Percentiles rank a stretch among this genome's conserved stretches.
These are phyloP conservation scores for Bipolaris sorokiniana DNA, from an alignment of 2,329 filamentous ascomycete genomes.

Conservation along the genomic window DNA sequence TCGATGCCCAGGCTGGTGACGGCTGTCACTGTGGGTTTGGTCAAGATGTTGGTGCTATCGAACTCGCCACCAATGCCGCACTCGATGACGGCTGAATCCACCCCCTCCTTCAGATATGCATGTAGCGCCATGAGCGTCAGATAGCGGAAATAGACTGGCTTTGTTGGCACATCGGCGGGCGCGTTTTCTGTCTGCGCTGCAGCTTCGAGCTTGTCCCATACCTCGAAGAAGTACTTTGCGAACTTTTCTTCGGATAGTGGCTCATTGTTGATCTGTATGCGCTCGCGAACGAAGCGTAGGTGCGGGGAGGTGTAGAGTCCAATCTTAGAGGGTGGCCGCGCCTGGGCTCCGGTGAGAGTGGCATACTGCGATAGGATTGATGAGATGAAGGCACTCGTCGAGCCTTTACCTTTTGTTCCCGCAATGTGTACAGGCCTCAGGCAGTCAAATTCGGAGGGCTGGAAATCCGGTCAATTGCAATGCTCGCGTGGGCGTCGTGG, in stretches of 20 bases:
- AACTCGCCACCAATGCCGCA: constrained; percentile 94
- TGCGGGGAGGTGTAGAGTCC: constrained; percentile 89
- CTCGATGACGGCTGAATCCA: constrained; percentile 82
- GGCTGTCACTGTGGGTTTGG: constrained; percentile 71
- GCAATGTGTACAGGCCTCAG: constrained; percentile 80
- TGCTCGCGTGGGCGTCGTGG: constrained; percentile 6
- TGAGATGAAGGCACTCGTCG: constrained; percentile 82
- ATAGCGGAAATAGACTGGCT: constrained; percentile 92
- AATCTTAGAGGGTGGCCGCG: constrained; percentile 59
- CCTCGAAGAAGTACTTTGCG: constrained; percentile 78
- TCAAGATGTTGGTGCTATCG: constrained; percentile 87
- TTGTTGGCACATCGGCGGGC: constrained; percentile 61
- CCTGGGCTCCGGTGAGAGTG: constrained; percentile 40
- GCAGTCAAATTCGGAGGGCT: constrained; percentile 67
- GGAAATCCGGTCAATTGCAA: constrained; percentile 13
- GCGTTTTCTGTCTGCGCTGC: constrained; percentile 59
- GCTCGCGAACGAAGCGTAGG: constrained; percentile 80
- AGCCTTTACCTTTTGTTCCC: constrained; percentile 94
- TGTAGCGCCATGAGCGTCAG: constrained; percentile 89
- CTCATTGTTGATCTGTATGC: constrained; percentile 78
- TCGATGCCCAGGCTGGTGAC: constrained; percentile 86
- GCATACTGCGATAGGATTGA: constrained; percentile 74
- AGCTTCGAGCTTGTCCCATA: constrained; percentile 73
- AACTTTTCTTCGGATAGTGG: constrained; percentile 74
- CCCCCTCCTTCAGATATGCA: constrained; percentile 75